Conservation (phyloP, 345 rosid species). For the Eucalyptus cladocalyx region DNA sequence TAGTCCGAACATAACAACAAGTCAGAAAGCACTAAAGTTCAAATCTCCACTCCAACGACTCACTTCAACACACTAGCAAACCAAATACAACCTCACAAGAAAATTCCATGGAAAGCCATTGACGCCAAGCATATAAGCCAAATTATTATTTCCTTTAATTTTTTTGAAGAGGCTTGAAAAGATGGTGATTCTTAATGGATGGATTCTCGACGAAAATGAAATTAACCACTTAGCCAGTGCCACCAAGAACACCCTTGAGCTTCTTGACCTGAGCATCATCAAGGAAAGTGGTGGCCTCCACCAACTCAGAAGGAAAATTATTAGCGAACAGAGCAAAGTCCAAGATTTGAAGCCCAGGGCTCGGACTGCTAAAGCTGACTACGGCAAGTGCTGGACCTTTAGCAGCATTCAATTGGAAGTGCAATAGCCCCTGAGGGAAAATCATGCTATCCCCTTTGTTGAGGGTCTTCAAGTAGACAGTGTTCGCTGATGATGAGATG, state of each 20-base stretch:
- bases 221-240: conserved; percentile 27
- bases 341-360: conserved; percentile 66
- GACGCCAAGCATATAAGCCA: too few species aligned
- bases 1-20: neutral
- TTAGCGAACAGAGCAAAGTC: conserved; percentile 52
- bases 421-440: conserved; percentile 70
- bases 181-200: neutral
- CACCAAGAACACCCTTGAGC: conserved; percentile 86
- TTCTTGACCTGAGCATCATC: conserved; percentile 54
- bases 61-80: too few species aligned
- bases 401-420: conserved; percentile 60
- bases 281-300: conserved; percentile 49
- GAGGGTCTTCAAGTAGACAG: conserved; percentile 40
- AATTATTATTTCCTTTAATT: too few species aligned
- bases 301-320: neutral
- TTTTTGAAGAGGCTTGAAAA: too few species aligned
- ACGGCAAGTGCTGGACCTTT: conserved; percentile 20
- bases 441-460: conserved; percentile 51
- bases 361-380: conserved; percentile 59
- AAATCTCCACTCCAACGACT: too few species aligned
- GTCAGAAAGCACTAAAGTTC: neutral
- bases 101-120: too few species aligned
- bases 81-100: too few species aligned
- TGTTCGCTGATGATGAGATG: conserved; percentile 46
- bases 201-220: neutral